These are phyloP conservation scores for Hirsutella minnesotensis DNA, from an alignment of 2,329 filamentous ascomycete species.

Conservation along the genomic window DNA sequence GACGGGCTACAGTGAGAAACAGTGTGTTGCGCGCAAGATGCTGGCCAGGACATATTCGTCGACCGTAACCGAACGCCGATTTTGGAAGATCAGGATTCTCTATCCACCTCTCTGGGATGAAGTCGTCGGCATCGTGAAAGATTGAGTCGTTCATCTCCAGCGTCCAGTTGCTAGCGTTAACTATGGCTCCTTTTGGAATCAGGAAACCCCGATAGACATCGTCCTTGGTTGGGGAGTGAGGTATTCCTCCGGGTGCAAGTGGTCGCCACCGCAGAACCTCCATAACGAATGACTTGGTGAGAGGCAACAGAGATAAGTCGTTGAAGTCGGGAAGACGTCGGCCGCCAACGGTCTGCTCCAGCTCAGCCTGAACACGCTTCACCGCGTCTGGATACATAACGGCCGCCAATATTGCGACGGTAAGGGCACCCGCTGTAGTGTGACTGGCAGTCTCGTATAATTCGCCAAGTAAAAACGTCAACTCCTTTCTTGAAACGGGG, in stretches of 20 bases:
- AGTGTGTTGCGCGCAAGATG: conserved; percentile 1
- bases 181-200: conserved; percentile 25
- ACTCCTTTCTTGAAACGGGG: conserved; percentile 16
- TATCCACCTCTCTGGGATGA: conserved; percentile 3
- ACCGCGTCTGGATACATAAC: conserved; percentile 1
- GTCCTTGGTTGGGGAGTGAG: conserved; percentile 35
- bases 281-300: conserved; percentile 40
- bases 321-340: conserved; percentile 33
- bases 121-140: background rate
- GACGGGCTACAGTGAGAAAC: background rate
- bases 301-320: conserved; percentile 36
- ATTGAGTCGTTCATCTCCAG: conserved; percentile 2
- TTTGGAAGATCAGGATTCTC: conserved; percentile 1
- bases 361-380: conserved; percentile 32
- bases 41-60: conserved; percentile 3
- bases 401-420: conserved; percentile 4
- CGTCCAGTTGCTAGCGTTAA: conserved; percentile 2
- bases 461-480: conserved; percentile 33
- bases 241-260: conserved; percentile 29
- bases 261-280: conserved; percentile 46
- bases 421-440: conserved; percentile 29
- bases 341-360: conserved; percentile 37
- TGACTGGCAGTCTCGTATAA: conserved; percentile 31
- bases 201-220: conserved; percentile 33
- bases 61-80: conserved; percentile 3